Conservation (phyloP, 2,329 filamentous ascomycete species). For the Trichoderma sp. region DNA sequence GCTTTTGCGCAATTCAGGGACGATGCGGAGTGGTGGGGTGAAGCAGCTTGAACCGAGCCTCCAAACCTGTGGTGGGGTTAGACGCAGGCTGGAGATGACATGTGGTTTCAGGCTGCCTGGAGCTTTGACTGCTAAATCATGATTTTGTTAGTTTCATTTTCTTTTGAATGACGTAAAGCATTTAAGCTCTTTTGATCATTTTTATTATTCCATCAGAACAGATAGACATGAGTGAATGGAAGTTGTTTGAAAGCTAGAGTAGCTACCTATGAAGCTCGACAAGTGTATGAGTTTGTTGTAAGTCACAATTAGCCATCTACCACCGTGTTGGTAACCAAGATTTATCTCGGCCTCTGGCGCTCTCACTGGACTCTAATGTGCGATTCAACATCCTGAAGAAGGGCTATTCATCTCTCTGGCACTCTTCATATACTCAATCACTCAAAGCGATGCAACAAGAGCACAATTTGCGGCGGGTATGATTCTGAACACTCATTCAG, state of each 20-base stretch:
- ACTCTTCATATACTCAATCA: neutral
- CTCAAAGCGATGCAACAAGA: neutral
- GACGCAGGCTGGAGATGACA: neutral
- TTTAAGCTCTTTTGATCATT: neutral
- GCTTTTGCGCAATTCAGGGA: neutral
- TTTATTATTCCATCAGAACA: neutral
- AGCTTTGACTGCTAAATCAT: neutral
- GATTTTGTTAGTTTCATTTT: neutral
- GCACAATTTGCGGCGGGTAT: neutral
- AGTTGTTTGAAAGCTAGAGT: neutral
- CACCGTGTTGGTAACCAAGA: neutral
- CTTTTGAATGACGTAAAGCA: neutral
- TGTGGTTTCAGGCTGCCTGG: neutral
- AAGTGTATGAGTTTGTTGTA: neutral
- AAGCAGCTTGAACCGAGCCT: neutral
- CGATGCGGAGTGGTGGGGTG: slow-evolving; percentile 14
- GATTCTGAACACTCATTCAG: neutral
- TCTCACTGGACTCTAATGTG: neutral
- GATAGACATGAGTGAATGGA: neutral
- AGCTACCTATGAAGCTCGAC: neutral
- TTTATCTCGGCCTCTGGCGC: neutral
- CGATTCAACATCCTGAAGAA: neutral
- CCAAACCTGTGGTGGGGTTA: slow-evolving; percentile 12
- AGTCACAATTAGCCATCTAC: neutral
- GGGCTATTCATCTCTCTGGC: neutral